phyloP scores from a whole-genome alignment of 192 early-diverging fungal species.

The Coemansia sp. region DNA sequence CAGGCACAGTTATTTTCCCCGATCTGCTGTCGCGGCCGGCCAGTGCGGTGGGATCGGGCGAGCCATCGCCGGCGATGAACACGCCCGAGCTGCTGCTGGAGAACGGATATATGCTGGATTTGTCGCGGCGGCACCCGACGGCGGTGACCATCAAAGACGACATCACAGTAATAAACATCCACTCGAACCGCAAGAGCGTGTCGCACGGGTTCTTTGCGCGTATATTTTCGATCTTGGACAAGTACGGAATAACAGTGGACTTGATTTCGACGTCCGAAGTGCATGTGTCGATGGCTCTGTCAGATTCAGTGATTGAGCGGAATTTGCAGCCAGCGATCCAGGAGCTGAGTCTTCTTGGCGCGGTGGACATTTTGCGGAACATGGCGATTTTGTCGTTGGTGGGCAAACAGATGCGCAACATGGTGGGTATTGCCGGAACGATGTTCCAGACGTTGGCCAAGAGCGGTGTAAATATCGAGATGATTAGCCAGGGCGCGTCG shows the following conservation, averaged over 20 bases:
- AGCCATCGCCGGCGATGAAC: constrained; percentile 57
- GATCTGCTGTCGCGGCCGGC: constrained; percentile 60
- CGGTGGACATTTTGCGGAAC: constrained; percentile 79
- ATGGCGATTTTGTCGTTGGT: constrained; percentile 97
- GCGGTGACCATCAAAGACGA: constrained; percentile 99
- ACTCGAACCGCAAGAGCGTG: constrained; percentile 94
- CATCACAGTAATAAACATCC: constrained; percentile 93
- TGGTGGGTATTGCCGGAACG: constrained; percentile 90
- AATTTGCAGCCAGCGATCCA: constrained; percentile 79
- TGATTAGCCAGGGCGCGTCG: constrained; percentile 98
- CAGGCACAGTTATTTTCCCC: constrained; percentile 92
- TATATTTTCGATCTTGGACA: constrained; percentile 90
- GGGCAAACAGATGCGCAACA: constrained; percentile 94
- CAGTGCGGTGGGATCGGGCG: constrained; percentile 54
- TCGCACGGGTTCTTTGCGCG: constrained; percentile 97
- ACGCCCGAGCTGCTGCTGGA: constrained; percentile 63
- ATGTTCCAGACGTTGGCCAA: constrained; percentile 93
- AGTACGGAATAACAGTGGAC: constrained; percentile 90
- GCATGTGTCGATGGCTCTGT: constrained; percentile 87
- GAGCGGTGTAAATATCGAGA: constrained; percentile 94
- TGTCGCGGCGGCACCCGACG: constrained; percentile 81
- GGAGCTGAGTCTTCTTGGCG: constrained; percentile 76
- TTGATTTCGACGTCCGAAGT: constrained; percentile 92
- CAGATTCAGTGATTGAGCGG: constrained; percentile 59
- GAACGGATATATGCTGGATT: constrained; percentile 73